phyloP scores from a whole-genome alignment of 441 rosid genomes.

The Theobroma grandiflorum region DNA sequence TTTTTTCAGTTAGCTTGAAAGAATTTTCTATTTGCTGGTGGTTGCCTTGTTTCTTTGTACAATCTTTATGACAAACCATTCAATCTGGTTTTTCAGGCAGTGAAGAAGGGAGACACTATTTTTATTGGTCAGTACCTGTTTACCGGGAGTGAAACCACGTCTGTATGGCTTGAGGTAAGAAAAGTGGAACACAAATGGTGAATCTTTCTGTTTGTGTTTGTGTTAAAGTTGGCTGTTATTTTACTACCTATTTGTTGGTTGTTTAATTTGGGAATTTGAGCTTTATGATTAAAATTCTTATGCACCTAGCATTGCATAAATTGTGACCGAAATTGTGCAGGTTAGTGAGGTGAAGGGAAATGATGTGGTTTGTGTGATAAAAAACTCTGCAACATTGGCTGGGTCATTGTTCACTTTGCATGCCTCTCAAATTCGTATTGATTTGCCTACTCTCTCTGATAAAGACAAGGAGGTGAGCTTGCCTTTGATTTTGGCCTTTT shows the following conservation, averaged over 20 bases:
- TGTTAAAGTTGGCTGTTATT: background rate
- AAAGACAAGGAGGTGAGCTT: conserved; percentile 86
- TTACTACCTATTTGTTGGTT: background rate
- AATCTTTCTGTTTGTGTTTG: background rate
- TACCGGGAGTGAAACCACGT: conserved; percentile 98
- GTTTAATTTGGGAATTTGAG: background rate
- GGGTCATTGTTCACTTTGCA: conserved; percentile 90
- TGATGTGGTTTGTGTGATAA: conserved; percentile 84
- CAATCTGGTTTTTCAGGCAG: conserved; percentile 68
- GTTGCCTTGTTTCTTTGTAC: conserved; percentile 17
- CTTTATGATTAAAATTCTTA: background rate
- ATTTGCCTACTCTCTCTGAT: conserved; percentile 88
- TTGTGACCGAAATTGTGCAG: conserved; percentile 46
- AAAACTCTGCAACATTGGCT: conserved; percentile 88
- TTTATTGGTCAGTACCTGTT: conserved; percentile 94
- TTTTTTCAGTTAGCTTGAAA: background rate
- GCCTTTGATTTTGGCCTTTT: conserved; percentile 8
- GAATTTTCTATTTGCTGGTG: background rate
- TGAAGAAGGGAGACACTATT: conserved; percentile 93
- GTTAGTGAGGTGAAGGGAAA: conserved; percentile 87
- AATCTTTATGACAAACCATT: conserved; percentile 8
- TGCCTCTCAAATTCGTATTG: conserved; percentile 86
- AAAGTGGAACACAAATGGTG: background rate
- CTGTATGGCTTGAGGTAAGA: conserved; percentile 97
- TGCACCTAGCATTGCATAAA: conserved; percentile 1